These are phyloP conservation scores for Mrakia frigida DNA, from an alignment of 768 basidiomycete genomes.

Conservation along the genomic window DNA sequence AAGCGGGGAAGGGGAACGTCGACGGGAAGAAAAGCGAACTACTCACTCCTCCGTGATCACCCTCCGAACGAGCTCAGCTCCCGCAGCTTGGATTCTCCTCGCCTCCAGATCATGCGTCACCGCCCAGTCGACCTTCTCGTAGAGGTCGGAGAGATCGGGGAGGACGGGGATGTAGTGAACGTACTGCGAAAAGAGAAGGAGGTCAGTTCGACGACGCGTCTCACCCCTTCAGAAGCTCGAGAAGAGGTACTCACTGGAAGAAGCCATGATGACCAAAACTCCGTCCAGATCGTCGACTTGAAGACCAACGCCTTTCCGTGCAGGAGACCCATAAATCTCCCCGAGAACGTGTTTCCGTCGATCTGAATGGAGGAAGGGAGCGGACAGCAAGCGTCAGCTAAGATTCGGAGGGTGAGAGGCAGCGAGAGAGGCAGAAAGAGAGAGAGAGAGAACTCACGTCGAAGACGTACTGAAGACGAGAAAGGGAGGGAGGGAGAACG, in stretches of 20 bases:
- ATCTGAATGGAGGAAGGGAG: neutral
- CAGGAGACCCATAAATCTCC: conserved; percentile 8
- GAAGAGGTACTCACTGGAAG: neutral
- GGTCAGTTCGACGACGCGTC: neutral
- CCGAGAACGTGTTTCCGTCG: conserved; percentile 18
- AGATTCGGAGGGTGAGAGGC: neutral
- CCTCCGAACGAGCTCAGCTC: neutral
- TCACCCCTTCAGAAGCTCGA: no score
- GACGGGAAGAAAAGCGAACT: neutral
- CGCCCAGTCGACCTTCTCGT: conserved; percentile 22
- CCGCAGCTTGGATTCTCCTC: conserved; percentile 10
- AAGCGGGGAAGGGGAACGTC: neutral
- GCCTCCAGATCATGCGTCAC: conserved; percentile 14
- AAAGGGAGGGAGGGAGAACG: neutral
- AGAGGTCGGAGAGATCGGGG: conserved; percentile 8
- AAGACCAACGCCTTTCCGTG: conserved; percentile 8
- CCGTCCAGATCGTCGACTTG: conserved; percentile 14
- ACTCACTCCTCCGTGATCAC: conserved; percentile 16
- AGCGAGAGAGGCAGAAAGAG: neutral
- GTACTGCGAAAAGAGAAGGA: neutral
- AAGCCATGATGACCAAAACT: conserved; percentile 1
- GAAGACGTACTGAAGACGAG: neutral
- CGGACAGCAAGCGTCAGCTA: no score
- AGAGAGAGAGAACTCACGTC: neutral
- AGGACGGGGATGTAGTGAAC: conserved; percentile 20